Percentiles rank a stretch among this genome's conserved stretches.
These are phyloP conservation scores for Thielaviopsis euricoi DNA, from an alignment of 2,329 filamentous ascomycete species.

Conservation along the genomic window DNA sequence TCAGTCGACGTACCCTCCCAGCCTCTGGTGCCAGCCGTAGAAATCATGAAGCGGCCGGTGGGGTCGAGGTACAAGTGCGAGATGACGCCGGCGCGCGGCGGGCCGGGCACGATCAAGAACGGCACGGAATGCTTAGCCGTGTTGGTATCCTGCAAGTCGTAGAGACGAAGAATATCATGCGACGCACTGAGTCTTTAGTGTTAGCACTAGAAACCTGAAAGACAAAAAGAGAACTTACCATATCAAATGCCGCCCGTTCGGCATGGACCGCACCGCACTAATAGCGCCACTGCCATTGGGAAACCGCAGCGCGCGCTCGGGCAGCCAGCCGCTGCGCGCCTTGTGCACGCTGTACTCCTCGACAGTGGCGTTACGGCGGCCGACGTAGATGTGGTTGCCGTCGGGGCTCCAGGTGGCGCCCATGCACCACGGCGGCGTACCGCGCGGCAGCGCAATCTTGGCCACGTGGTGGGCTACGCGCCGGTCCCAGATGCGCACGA, in stretches of 20 bases:
- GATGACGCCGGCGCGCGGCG: conserved; percentile 67
- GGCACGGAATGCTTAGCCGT: conserved; percentile 63
- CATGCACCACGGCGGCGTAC: conserved; percentile 92
- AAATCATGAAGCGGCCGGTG: conserved; percentile 79
- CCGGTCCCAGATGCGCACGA: conserved; percentile 83
- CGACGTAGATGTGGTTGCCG: conserved; percentile 88
- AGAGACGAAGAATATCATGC: conserved; percentile 83
- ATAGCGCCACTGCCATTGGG: conserved; percentile 80
- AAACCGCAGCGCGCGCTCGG: conserved; percentile 70
- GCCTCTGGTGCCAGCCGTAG: conserved; percentile 76
- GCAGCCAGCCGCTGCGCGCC: conserved; percentile 46
- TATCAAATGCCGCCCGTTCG: conserved; percentile 78
- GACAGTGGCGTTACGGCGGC: conserved; percentile 77
- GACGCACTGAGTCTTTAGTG: conserved; percentile 44
- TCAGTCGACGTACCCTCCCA: conserved; percentile 90
- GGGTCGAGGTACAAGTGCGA: conserved; percentile 75
- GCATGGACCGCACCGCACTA: conserved; percentile 77
- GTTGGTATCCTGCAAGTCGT: conserved; percentile 60
- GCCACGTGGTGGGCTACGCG: conserved; percentile 63
- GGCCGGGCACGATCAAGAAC: conserved; percentile 91
- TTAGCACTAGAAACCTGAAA: background rate
- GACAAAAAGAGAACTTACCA: conserved; percentile 31
- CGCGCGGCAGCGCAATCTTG: conserved; percentile 54
- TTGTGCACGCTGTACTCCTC: conserved; percentile 88
- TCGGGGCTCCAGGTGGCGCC: conserved; percentile 92